Evolutionary conservation across 2,329 filamentous ascomycete genomes (phyloP).

Genomic region (Cladosporium sp.): DNA sequence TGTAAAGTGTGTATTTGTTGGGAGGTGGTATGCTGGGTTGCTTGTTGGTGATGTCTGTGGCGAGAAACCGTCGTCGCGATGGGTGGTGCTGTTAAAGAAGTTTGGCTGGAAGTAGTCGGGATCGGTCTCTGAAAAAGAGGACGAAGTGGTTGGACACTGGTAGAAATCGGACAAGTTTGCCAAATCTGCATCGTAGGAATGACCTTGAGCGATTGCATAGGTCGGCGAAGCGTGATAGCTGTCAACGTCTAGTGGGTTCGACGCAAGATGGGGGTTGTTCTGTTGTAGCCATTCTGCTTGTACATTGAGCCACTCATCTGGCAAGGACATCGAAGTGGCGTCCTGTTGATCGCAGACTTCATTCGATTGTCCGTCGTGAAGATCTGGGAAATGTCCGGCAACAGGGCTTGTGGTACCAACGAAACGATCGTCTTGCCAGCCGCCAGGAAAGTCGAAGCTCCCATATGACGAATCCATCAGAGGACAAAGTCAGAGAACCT

Average conservation of each 20-base stretch:
- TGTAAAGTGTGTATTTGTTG: not conserved
- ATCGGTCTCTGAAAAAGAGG: conserved; percentile 1
- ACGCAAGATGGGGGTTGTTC: not conserved
- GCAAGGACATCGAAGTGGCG: not conserved
- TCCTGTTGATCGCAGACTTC: not conserved
- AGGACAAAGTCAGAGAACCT: not conserved
- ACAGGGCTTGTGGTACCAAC: not conserved
- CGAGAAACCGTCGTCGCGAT: not conserved
- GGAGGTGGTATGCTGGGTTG: not conserved
- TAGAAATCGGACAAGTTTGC: not conserved
- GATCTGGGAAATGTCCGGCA: not conserved
- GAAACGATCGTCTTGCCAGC: not conserved
- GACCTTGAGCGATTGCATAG: not conserved
- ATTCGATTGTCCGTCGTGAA: conserved; percentile 8
- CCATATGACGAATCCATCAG: conserved; percentile 14
- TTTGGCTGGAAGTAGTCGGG: not conserved
- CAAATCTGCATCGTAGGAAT: not conserved
- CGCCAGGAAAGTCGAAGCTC: conserved; percentile 7
- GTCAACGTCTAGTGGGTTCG: not conserved
- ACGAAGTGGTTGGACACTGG: not conserved
- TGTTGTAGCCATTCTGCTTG: conserved; percentile 1
- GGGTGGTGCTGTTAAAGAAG: not conserved
- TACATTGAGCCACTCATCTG: not conserved
- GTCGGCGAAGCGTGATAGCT: not conserved
- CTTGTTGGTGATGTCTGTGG: not conserved